Conservation (phyloP, 495 filamentous ascomycete species). For the Penicillium manginii region DNA sequence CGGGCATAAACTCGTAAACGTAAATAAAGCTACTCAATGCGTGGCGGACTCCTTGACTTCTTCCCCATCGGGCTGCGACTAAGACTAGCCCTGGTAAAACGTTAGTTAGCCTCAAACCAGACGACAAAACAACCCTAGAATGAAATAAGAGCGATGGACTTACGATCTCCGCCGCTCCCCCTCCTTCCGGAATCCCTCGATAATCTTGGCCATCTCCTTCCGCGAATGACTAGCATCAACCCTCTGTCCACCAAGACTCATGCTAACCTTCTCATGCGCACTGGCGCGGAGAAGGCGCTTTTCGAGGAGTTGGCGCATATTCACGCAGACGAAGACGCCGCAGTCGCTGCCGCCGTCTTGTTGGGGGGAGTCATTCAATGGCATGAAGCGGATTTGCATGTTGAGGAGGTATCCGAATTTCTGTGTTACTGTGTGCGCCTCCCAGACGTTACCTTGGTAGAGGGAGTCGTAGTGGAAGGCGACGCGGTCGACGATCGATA, state of each 20-base stretch:
- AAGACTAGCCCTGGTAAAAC: constrained; percentile 32
- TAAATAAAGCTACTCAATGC: constrained; percentile 41
- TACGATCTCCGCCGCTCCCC: constrained; percentile 79
- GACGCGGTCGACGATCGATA: constrained; percentile 83
- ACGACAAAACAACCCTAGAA: background rate
- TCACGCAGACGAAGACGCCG: constrained; percentile 92
- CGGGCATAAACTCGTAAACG: constrained; percentile 22
- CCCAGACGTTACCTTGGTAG: constrained; percentile 71
- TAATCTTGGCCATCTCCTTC: constrained; percentile 87
- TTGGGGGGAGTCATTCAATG: constrained; percentile 83
- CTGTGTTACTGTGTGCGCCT: constrained; percentile 65
- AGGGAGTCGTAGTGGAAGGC: constrained; percentile 97
- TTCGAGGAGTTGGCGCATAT: constrained; percentile 86
- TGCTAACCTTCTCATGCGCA: constrained; percentile 80
- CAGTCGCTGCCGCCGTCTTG: constrained; percentile 94
- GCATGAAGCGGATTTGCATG: constrained; percentile 65
- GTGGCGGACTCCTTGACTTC: constrained; percentile 48
- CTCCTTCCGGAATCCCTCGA: constrained; percentile 80
- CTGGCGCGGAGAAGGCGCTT: constrained; percentile 79
- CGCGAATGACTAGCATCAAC: constrained; percentile 75
- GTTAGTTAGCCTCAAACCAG: constrained; percentile 5
- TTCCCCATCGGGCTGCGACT: constrained; percentile 39
- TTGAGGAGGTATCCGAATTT: constrained; percentile 69
- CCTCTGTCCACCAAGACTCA: constrained; percentile 82
- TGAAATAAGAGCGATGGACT: constrained; percentile 32